Evolutionary conservation across 441 rosid species (phyloP).

Genomic region (Pelargonium australe): DNA sequence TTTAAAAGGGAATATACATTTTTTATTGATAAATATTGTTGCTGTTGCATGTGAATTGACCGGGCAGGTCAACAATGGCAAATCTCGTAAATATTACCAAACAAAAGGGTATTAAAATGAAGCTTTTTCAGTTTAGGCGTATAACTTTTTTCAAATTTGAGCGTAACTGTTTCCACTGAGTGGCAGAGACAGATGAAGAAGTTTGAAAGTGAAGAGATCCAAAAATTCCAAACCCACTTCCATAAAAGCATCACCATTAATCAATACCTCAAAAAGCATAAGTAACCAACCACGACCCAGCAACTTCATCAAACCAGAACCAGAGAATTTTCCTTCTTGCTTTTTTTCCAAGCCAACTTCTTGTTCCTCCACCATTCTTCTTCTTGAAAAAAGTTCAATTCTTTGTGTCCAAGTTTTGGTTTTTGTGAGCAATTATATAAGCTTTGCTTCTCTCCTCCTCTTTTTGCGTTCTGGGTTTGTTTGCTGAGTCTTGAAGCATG

Average conservation of each 20-base stretch:
- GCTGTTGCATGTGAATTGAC: too few species aligned
- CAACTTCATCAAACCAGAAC: background rate
- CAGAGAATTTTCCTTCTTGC: slow-evolving; percentile 33
- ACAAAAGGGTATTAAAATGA: too few species aligned
- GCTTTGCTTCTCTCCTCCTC: background rate
- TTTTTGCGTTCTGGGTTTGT: slow-evolving; percentile 1
- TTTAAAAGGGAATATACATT: too few species aligned
- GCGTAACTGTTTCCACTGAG: too few species aligned
- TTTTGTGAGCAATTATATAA: too few species aligned
- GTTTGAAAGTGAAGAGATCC: slow-evolving; percentile 1
- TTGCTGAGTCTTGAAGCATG: background rate
- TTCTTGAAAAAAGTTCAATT: slow-evolving; percentile 8
- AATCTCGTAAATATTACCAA: too few species aligned
- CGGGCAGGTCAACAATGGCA: too few species aligned
- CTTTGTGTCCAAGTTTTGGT: background rate
- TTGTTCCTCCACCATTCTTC: background rate
- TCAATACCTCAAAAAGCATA: background rate
- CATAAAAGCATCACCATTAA: background rate
- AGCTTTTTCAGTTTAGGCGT: too few species aligned
- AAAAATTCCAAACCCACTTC: slow-evolving; percentile 7
- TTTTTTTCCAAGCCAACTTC: slow-evolving; percentile 54
- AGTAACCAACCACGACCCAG: background rate
- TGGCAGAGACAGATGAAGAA: background rate
- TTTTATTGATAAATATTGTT: too few species aligned
- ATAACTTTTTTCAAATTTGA: too few species aligned